Evolutionary conservation across 305 asterid species (phyloP).

Genomic region (Fraxinus paxiana): DNA sequence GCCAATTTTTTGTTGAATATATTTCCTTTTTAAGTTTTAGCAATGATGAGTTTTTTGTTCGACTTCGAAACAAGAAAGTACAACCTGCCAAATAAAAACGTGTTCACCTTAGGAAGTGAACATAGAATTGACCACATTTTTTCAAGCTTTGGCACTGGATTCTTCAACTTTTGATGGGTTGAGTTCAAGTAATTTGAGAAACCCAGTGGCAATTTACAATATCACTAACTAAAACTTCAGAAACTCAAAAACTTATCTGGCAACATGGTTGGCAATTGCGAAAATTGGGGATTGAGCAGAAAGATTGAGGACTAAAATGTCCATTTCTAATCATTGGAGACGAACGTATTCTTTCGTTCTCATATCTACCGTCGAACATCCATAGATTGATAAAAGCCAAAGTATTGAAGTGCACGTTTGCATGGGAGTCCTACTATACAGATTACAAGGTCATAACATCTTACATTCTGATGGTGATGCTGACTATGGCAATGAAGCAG

Average conservation of each 20-base stretch:
- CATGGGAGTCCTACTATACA: not conserved
- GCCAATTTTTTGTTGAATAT: not conserved
- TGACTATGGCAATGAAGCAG: not conserved
- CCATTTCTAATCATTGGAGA: not conserved
- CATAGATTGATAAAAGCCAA: not conserved
- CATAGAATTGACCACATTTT: not conserved
- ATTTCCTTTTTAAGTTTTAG: not conserved
- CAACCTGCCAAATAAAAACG: not conserved
- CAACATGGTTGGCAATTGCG: not conserved
- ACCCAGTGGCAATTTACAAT: not conserved
- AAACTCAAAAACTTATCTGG: not conserved
- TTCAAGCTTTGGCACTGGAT: not conserved
- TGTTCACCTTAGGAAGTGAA: not conserved
- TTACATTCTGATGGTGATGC: not conserved
- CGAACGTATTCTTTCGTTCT: not conserved
- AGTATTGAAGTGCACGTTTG: not conserved
- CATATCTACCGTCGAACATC: not conserved
- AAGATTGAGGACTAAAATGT: not conserved
- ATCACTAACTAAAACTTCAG: not conserved
- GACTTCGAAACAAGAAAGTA: not conserved
- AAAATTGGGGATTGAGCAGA: not conserved
- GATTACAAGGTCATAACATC: not conserved
- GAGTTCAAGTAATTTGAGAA: not conserved
- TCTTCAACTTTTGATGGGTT: not conserved
- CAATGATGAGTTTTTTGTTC: not conserved